Base-by-base conservation (phyloP, 441 rosid genomes). In the Populus hybrid region DNA sequence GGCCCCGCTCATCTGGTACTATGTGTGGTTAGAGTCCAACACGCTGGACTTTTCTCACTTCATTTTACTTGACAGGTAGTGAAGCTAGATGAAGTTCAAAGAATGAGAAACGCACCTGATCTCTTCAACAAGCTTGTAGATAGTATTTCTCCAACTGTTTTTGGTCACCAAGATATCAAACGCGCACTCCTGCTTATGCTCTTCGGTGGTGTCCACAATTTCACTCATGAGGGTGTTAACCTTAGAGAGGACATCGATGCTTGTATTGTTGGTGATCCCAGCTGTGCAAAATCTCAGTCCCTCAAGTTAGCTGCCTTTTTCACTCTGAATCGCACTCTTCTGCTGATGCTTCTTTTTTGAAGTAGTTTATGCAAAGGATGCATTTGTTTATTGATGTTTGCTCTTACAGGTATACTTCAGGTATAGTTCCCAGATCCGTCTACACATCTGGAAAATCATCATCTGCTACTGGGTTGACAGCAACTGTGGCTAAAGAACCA, bases 261-360 rank as follows among this genome's bases (percentile, higher is more conserved):
- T 76, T 92, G 98, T 84, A 89, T 95, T 61, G 98, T 94, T 78
- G 99, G 99, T 75, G 99, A 95, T 85, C 99, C 99, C 76, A 95
- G 99, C 83, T 94, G 97, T 84, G 99, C 97, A 59, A 95, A 95
- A 89, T 94, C 99, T 76, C 98, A 95, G 82, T 95, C 94, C 85
- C 99, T 95, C 78, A 95, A 95, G 99, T 94, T 89, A 72, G 79
- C 23, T 69, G 16, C 46, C 81, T 14, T 70, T 75, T 74, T 35
- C 67, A 82, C 64, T 76, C 46, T 77, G 70, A 72, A 38, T 70
- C 72, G 7, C 28, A 38, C 67, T 12, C 9, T 6, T 67, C 46
- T 38, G 46, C 46, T 9, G 46, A 3, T 38, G 46, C 46, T 38
- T 9, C 46, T 38, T 2, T 53, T 38, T 2, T 38, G 36, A 28